These are phyloP conservation scores for Aspergillus hortae DNA, from an alignment of 2,329 filamentous ascomycete species.

Conservation along the genomic window DNA sequence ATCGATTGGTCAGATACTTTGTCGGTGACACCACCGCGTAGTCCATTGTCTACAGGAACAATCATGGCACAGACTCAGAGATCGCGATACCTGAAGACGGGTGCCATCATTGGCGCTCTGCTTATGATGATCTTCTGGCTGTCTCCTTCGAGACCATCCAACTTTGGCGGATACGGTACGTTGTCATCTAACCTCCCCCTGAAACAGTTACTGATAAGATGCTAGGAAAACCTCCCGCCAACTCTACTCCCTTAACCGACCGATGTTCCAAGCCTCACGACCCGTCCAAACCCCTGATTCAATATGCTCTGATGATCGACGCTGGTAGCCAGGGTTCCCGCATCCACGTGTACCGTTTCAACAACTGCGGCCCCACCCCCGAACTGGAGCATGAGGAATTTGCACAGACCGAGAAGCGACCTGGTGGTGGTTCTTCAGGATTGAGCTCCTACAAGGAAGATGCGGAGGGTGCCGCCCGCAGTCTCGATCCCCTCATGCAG, in stretches of 20 bases:
- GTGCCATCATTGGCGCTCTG: slow-evolving; percentile 56
- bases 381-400: slow-evolving; percentile 92
- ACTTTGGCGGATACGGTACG: slow-evolving; percentile 22
- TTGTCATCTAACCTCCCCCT: background rate
- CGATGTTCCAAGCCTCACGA: slow-evolving; percentile 81
- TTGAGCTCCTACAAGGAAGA: slow-evolving; percentile 85
- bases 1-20: slow-evolving; percentile 48
- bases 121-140: slow-evolving; percentile 57
- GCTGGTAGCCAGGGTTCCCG: slow-evolving; percentile 95
- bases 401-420: slow-evolving; percentile 83
- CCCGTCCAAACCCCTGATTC: slow-evolving; percentile 86
- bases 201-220: background rate
- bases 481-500: slow-evolving; percentile 81
- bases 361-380: slow-evolving; percentile 94
- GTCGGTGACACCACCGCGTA: slow-evolving; percentile 34
- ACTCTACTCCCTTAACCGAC: slow-evolving; percentile 54
- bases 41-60: slow-evolving; percentile 29
- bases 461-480: slow-evolving; percentile 82
- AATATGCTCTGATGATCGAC: slow-evolving; percentile 98
- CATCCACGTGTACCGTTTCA: slow-evolving; percentile 98
- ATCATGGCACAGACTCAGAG: slow-evolving; percentile 62
- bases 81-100: slow-evolving; percentile 59
- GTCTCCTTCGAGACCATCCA: slow-evolving; percentile 37
- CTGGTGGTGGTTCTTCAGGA: slow-evolving; percentile 62
- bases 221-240: slow-evolving; percentile 23